phyloP scores from a whole-genome alignment of 2,329 filamentous ascomycete species.

The Clarireedia homoeocarpa region DNA sequence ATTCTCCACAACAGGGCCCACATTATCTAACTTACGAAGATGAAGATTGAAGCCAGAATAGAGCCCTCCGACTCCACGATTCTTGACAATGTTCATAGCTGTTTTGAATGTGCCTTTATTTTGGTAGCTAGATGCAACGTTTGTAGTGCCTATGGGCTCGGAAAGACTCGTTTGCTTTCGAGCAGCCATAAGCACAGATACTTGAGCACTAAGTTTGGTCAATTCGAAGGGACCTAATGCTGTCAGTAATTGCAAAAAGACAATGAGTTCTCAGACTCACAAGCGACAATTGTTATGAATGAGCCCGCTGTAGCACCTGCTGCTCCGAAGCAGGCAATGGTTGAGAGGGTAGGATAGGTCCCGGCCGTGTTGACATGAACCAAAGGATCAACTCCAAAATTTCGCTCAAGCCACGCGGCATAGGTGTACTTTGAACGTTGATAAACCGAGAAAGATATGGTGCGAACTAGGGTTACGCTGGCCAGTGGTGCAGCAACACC shows the following conservation, averaged over 20 bases:
- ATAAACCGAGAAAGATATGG: constrained; percentile 74
- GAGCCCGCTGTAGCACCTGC: constrained; percentile 75
- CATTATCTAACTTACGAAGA: constrained; percentile 52
- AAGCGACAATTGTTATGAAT: constrained; percentile 72
- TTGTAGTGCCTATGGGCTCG: constrained; percentile 28
- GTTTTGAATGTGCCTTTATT: constrained; percentile 72
- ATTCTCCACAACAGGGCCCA: not conserved
- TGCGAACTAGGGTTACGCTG: constrained; percentile 69
- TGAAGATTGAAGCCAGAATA: constrained; percentile 78
- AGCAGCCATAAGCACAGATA: constrained; percentile 68
- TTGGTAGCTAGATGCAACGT: constrained; percentile 58
- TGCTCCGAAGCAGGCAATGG: constrained; percentile 67
- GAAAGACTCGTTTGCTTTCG: constrained; percentile 36
- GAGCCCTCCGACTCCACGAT: constrained; percentile 63
- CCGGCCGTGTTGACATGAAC: constrained; percentile 63
- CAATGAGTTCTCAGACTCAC: constrained; percentile 35
- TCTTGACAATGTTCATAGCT: constrained; percentile 67
- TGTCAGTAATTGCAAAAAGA: constrained; percentile 12
- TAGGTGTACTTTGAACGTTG: constrained; percentile 67
- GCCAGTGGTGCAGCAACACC: constrained; percentile 75
- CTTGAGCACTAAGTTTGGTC: constrained; percentile 82
- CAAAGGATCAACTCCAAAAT: constrained; percentile 62
- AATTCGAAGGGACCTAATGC: constrained; percentile 68
- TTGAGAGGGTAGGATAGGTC: constrained; percentile 64
- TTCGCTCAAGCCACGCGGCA: constrained; percentile 60